These are phyloP conservation scores for Themeda triandra DNA, from an alignment of 176 grass and related monocot genomes.

Conservation along the genomic window DNA sequence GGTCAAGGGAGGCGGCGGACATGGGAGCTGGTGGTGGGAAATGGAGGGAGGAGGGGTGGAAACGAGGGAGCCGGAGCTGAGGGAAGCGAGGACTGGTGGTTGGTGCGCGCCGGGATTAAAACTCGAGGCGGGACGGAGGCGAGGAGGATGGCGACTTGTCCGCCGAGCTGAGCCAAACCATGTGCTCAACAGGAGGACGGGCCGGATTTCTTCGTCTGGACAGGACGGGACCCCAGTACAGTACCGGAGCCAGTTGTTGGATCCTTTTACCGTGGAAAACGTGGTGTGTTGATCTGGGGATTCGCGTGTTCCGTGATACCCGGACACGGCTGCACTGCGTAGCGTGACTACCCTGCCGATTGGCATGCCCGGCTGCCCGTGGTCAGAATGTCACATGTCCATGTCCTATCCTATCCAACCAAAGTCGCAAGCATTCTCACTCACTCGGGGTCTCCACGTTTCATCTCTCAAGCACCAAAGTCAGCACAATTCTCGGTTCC, in stretches of 20 bases:
- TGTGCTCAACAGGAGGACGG: not conserved
- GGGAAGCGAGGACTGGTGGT: conserved; percentile 28
- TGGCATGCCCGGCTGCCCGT: not conserved
- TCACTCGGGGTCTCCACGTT: not conserved
- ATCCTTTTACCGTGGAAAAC: not conserved
- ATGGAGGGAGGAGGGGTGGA: not conserved
- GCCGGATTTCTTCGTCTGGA: not conserved
- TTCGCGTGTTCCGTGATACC: too few species aligned
- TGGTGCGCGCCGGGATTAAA: conserved; percentile 20
- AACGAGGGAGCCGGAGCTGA: not conserved
- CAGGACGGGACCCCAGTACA: too few species aligned
- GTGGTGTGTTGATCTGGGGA: not conserved
- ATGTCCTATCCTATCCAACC: too few species aligned
- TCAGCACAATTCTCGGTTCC: too few species aligned
- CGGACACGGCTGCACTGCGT: not conserved
- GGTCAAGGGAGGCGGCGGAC: conserved; percentile 37
- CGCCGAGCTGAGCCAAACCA: not conserved
- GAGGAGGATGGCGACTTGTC: not conserved
- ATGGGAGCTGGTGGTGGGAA: conserved; percentile 40
- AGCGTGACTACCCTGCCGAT: not conserved
- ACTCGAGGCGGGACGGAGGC: not conserved
- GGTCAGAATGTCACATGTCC: not conserved
- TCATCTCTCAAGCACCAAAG: not conserved
- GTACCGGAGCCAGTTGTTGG: too few species aligned
- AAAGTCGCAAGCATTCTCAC: too few species aligned